Evolutionary conservation across 2,329 filamentous ascomycete species (phyloP).

Genomic region (Balansia obtecta): DNA sequence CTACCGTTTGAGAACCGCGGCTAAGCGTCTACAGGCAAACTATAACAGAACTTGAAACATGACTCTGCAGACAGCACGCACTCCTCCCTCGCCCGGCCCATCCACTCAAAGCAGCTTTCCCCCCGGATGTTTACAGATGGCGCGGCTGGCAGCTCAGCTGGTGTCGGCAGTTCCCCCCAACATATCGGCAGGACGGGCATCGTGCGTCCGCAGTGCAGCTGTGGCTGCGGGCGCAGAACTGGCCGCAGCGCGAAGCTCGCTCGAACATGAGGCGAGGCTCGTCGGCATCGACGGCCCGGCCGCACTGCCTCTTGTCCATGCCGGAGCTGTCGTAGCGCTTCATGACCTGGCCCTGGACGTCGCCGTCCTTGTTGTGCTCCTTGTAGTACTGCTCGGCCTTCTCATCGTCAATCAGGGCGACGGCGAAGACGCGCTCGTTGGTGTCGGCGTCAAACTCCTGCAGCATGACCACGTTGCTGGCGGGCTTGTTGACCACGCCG

Average conservation of each 20-base stretch:
- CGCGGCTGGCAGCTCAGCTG: constrained; percentile 6
- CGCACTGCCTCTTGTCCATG: background rate
- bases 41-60: no score
- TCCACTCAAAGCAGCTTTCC: no score
- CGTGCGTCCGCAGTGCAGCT: constrained; percentile 4
- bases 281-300: background rate
- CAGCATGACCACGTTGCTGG: constrained; percentile 7
- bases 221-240: constrained; percentile 5
- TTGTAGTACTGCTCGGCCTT: constrained; percentile 8
- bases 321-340: constrained; percentile 1
- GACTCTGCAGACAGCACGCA: no score
- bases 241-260: constrained; percentile 6
- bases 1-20: no score
- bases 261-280: constrained; percentile 4
- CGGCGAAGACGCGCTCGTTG: constrained; percentile 7
- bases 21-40: no score
- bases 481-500: constrained; percentile 9
- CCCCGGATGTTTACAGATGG: background rate
- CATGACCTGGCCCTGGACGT: background rate
- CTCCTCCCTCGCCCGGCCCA: no score
- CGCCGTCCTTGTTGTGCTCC: constrained; percentile 6
- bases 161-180: constrained; percentile 1
- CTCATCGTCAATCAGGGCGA: constrained; percentile 8
- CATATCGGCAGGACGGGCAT: constrained; percentile 6
- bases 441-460: constrained; percentile 9